phyloP scores from a whole-genome alignment of 805 yeast genomes.

The Candida dajiaensis region DNA sequence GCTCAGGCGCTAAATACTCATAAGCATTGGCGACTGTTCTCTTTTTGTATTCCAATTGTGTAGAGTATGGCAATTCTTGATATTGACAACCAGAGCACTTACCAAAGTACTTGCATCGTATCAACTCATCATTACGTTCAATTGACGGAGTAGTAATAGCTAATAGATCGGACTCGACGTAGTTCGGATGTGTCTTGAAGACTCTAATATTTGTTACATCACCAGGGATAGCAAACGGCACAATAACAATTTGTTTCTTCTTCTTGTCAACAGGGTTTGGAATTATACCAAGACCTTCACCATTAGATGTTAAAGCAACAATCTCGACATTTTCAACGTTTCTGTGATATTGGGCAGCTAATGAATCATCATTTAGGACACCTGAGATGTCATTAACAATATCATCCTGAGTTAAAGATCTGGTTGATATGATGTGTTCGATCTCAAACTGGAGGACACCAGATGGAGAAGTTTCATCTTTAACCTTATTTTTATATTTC shows the following conservation, averaged over 20 bases:
- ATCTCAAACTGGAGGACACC: conserved; percentile 79
- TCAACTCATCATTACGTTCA: conserved; percentile 48
- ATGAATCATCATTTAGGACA: conserved; percentile 53
- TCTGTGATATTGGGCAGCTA: conserved; percentile 48
- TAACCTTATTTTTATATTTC: conserved; percentile 55
- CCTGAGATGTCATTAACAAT: conserved; percentile 61
- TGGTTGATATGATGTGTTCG: conserved; percentile 42
- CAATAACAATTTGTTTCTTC: conserved; percentile 55
- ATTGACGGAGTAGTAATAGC: conserved; percentile 38
- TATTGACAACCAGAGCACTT: conserved; percentile 94
- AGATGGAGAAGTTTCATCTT: conserved; percentile 72
- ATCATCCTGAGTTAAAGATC: conserved; percentile 37
- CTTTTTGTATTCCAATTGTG: conserved; percentile 69
- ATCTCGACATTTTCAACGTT: conserved; percentile 53
- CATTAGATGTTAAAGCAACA: conserved; percentile 60
- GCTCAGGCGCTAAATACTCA: conserved; percentile 61
- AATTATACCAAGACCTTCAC: conserved; percentile 79
- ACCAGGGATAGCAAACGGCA: conserved; percentile 89
- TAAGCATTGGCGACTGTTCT: conserved; percentile 79
- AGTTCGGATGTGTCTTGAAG: conserved; percentile 70
- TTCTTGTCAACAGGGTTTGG: conserved; percentile 46
- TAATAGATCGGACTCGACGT: conserved; percentile 70
- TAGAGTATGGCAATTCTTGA: conserved; percentile 67
- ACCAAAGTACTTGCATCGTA: conserved; percentile 81
- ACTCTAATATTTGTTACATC: conserved; percentile 67